Conservation (phyloP, 441 rosid species). For the Arabidopsis lyrata region DNA sequence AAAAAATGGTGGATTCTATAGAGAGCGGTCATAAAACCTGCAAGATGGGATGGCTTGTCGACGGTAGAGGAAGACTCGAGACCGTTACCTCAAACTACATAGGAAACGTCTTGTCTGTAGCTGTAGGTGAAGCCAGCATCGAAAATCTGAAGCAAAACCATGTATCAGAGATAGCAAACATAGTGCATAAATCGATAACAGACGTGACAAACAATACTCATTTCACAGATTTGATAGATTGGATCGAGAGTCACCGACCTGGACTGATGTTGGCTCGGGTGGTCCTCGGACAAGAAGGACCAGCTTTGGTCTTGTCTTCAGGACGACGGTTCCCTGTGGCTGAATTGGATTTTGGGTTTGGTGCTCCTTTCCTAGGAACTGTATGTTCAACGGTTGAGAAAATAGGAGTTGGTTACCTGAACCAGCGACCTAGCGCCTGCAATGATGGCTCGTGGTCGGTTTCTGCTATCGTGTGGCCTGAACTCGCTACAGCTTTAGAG, state of each 20-base stretch:
- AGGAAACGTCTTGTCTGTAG: slow-evolving; percentile 75
- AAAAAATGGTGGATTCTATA: slow-evolving; percentile 61
- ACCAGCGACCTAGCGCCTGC: slow-evolving; percentile 78
- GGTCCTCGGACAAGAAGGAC: slow-evolving; percentile 80
- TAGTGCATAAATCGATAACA: slow-evolving; percentile 63
- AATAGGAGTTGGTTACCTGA: slow-evolving; percentile 77
- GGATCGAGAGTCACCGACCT: slow-evolving; percentile 88
- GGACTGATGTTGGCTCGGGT: slow-evolving; percentile 76
- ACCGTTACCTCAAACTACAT: slow-evolving; percentile 64
- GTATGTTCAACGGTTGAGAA: slow-evolving; percentile 67
- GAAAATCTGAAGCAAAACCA: slow-evolving; percentile 58
- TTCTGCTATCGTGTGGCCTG: slow-evolving; percentile 82
- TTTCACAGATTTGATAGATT: slow-evolving; percentile 82
- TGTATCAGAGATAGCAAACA: slow-evolving; percentile 59
- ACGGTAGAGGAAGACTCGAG: slow-evolving; percentile 66
- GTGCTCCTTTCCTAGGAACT: slow-evolving; percentile 74
- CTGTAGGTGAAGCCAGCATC: slow-evolving; percentile 65
- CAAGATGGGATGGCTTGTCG: slow-evolving; percentile 94
- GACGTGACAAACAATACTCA: slow-evolving; percentile 65
- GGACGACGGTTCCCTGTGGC: slow-evolving; percentile 76
- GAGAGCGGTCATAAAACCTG: slow-evolving; percentile 54
- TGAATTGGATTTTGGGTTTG: slow-evolving; percentile 83
- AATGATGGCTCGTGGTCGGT: slow-evolving; percentile 81
- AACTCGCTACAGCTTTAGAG: slow-evolving; percentile 72
- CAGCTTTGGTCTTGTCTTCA: slow-evolving; percentile 75